These are phyloP conservation scores for Verticillium zaregamsianum DNA, from an alignment of 2,329 filamentous ascomycete species.

Conservation along the genomic window DNA sequence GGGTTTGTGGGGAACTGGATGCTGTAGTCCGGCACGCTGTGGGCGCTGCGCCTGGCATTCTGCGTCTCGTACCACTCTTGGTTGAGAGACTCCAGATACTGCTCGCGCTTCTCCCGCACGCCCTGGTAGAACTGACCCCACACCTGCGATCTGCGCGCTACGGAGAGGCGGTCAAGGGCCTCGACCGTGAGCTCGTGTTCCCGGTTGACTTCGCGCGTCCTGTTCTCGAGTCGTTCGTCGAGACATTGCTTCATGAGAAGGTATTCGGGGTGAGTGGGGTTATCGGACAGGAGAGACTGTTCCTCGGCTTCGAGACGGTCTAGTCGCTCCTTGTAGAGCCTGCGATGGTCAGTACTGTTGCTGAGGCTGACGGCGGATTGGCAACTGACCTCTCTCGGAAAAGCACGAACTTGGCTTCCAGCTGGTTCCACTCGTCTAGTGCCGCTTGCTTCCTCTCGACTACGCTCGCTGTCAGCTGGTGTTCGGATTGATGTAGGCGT, in stretches of 20 bases:
- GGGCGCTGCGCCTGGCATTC: slow-evolving; percentile 76
- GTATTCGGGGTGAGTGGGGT: slow-evolving; percentile 83
- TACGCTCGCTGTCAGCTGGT: slow-evolving; percentile 27
- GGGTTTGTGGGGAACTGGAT: slow-evolving; percentile 75
- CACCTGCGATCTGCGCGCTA: slow-evolving; percentile 79
- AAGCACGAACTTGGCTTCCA: slow-evolving; percentile 84
- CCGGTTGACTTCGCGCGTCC: slow-evolving; percentile 69
- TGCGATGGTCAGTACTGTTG: slow-evolving; percentile 29
- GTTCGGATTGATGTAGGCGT: not conserved
- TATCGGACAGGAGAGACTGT: slow-evolving; percentile 52
- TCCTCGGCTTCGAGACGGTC: slow-evolving; percentile 72
- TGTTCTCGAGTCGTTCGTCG: slow-evolving; percentile 76
- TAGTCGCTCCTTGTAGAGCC: slow-evolving; percentile 84
- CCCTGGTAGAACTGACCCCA: slow-evolving; percentile 89
- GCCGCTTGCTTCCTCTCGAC: slow-evolving; percentile 76
- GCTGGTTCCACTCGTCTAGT: slow-evolving; percentile 70
- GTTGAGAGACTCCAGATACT: slow-evolving; percentile 73
- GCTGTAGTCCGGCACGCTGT: slow-evolving; percentile 76
- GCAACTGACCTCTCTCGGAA: slow-evolving; percentile 69
- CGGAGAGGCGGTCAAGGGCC: slow-evolving; percentile 67
- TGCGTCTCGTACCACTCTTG: slow-evolving; percentile 92
- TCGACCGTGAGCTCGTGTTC: slow-evolving; percentile 71
- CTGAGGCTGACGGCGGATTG: not conserved
- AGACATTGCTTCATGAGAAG: slow-evolving; percentile 86
- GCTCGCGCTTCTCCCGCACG: slow-evolving; percentile 77